Conservation (phyloP, 257 asterid species). For the Fraxinus quadrangulata region DNA sequence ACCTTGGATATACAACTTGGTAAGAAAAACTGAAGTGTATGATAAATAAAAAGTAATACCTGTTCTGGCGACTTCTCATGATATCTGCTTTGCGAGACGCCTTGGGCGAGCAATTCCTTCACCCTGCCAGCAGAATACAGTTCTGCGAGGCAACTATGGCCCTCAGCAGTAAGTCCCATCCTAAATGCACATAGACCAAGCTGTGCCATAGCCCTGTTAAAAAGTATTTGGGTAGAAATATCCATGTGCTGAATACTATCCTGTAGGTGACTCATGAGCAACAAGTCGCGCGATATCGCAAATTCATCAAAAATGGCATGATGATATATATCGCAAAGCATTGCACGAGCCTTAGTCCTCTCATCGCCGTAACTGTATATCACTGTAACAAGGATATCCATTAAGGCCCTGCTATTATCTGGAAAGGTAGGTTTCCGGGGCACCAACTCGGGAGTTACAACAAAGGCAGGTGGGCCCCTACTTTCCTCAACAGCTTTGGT, state of each 20-base stretch:
- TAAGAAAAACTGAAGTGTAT: not conserved
- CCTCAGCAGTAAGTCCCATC: constrained; percentile 75
- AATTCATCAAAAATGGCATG: constrained; percentile 87
- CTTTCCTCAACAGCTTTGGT: constrained; percentile 55
- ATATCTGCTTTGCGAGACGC: constrained; percentile 87
- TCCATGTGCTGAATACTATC: constrained; percentile 96
- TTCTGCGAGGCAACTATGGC: constrained; percentile 81
- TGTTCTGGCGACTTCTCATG: constrained; percentile 98
- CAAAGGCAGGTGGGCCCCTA: constrained; percentile 66
- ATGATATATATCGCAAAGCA: constrained; percentile 97
- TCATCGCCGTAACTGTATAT: constrained; percentile 88
- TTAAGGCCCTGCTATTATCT: constrained; percentile 75
- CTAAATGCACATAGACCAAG: constrained; percentile 92
- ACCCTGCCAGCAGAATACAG: constrained; percentile 93
- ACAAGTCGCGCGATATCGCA: constrained; percentile 74
- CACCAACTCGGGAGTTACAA: constrained; percentile 75
- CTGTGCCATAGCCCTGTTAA: constrained; percentile 94
- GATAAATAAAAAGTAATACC: constrained; percentile 42
- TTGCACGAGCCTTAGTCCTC: constrained; percentile 94
- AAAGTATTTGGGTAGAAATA: constrained; percentile 86
- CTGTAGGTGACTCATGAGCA: constrained; percentile 98
- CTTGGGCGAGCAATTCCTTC: constrained; percentile 95
- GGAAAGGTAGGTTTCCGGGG: constrained; percentile 85
- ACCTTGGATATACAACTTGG: not conserved
- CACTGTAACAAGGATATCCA: constrained; percentile 80